A percentile compares a stretch with the other conserved stretches of the same genome.
Conservation (phyloP, 441 rosid genomes). For the Adansonia gregorii region DNA sequence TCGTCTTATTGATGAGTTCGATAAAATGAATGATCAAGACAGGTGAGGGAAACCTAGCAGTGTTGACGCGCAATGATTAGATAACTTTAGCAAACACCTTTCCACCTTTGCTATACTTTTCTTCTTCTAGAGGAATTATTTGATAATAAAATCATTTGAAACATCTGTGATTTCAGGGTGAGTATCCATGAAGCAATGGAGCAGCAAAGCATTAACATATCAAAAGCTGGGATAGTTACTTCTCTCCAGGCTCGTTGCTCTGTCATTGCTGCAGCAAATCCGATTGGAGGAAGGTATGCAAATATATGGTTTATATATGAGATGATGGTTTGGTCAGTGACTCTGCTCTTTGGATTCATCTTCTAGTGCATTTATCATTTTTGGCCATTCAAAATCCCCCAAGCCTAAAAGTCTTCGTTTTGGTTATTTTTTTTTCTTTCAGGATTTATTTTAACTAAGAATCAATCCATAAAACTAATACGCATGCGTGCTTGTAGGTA, state of each 20-base stretch:
- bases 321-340: background rate
- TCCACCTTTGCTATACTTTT: background rate
- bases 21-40: slow-evolving; percentile 99
- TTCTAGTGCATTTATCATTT: background rate
- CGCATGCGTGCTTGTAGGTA: slow-evolving; percentile 52
- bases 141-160: background rate
- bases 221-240: slow-evolving; percentile 97
- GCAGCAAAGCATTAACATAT: slow-evolving; percentile 98
- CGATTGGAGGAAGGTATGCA: slow-evolving; percentile 89
- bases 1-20: slow-evolving; percentile 97
- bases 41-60: slow-evolving; percentile 49
- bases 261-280: slow-evolving; percentile 98
- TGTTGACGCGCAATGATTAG: background rate
- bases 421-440: too few relatives aligned
- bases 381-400: too few relatives aligned
- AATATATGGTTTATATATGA: slow-evolving; percentile 8
- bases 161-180: slow-evolving; percentile 57
- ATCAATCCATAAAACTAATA: background rate
- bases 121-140: background rate
- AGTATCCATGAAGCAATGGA: slow-evolving; percentile 99
- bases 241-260: slow-evolving; percentile 99
- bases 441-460: background rate
- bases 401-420: too few relatives aligned
- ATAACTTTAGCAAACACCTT: background rate
- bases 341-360: background rate